Base-by-base conservation (phyloP, 176 grass and related monocot genomes). In the Saccharum spontaneum region DNA sequence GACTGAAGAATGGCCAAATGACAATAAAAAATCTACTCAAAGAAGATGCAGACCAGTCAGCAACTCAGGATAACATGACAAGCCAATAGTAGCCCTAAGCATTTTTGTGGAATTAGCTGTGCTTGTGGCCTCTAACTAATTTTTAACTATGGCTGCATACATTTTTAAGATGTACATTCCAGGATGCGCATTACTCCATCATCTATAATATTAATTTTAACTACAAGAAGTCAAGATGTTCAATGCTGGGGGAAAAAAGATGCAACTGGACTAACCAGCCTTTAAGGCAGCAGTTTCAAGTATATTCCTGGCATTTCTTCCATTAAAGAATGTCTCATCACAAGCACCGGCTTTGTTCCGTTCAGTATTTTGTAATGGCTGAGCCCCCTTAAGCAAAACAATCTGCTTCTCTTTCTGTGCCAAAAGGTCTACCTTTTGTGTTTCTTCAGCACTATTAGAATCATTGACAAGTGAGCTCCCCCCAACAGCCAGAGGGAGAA, bases 191-290 rank as follows among this genome's bases (percentile, higher is more conserved):
- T 16, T 11, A 28, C 45, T 72, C 18, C n/a, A 73, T 48, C 13
- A 28, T 48, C 41, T 73, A 28, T 48, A 70, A 41, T 54, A 67
- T 30, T 44, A 17, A 75, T 49, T 3, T 67, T 55, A 59, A 33
- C 73, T 54, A 54, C 8, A 4, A 36, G 46, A 75, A 68, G 26
- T 69, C 37, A 55, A 83, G 22, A 69, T 81, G 62, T 8, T 75
- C 31, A 75, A 26, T 57, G 76, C 24, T 60, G n/a, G 15, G 52
- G 7, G 66, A n/a, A n/a, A 59, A 49, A 31, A 39, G 3, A 68
- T 38, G 40, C 48, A 49, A 62, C 48, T 18, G 46, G 66, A 86
- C 87, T 89, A 78, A 92, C 90, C 90, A 81, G 48, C 33, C 34
- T 85, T 85, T 91, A 81, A 75, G 45, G 82, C 40, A 41, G 77